These are phyloP conservation scores for Morella rubra DNA, from an alignment of 306 rosid species.

Conservation along the genomic window DNA sequence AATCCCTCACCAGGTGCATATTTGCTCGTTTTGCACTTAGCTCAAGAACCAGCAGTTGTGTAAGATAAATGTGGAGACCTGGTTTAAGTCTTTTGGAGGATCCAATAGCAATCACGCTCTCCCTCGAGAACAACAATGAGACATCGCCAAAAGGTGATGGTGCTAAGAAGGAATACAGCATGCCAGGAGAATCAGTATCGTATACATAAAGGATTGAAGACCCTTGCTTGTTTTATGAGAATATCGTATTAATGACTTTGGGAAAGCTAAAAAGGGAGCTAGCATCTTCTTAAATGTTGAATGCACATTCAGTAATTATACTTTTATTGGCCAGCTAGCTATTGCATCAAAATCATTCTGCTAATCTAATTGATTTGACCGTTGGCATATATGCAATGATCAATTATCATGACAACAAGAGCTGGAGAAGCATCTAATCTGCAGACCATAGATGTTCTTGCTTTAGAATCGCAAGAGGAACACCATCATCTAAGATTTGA, in stretches of 20 bases:
- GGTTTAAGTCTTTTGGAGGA: neutral
- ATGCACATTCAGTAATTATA: no score
- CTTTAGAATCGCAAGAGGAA: neutral
- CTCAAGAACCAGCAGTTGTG: neutral
- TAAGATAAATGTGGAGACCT: neutral
- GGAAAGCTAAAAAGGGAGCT: no score
- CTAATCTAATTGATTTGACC: no score
- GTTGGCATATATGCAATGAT: no score
- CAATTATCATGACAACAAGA: slow-evolving; percentile 23
- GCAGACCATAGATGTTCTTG: slow-evolving; percentile 23
- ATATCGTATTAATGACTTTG: neutral
- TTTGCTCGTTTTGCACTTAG: no score
- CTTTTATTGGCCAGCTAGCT: no score
- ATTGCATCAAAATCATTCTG: no score
- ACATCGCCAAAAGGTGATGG: neutral
- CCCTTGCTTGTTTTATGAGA: neutral
- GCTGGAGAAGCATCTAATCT: slow-evolving; percentile 30
- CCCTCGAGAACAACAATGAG: no score
- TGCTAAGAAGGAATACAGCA: neutral
- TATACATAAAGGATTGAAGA: no score
- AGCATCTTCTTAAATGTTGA: no score
- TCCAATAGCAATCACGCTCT: neutral
- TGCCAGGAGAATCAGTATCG: neutral
- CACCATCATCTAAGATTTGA: neutral
- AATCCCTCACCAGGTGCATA: no score